phyloP scores from a whole-genome alignment of 2,329 filamentous ascomycete genomes.

The Dothideomycetidae sp. region DNA sequence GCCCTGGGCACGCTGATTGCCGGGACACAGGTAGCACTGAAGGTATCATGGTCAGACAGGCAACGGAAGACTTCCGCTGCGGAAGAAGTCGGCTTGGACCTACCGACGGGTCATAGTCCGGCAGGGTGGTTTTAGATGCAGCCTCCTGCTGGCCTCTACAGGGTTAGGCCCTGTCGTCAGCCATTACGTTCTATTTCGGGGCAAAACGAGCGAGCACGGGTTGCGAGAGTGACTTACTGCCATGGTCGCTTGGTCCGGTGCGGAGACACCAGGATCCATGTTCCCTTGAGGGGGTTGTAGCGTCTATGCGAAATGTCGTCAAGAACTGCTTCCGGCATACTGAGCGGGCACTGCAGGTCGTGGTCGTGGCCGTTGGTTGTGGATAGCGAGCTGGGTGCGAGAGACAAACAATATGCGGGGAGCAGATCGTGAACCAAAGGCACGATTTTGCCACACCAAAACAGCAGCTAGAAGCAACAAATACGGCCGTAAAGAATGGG shows the following conservation, averaged over 20 bases:
- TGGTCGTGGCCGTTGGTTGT: no score
- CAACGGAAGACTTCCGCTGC: no score
- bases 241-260: conserved; percentile 94
- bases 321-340: conserved; percentile 42
- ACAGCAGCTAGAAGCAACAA: no score
- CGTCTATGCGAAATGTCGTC: conserved; percentile 94
- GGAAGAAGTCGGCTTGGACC: no score
- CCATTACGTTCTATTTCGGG: background rate
- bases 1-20: conserved; percentile 77
- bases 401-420: no score
- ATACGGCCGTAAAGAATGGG: no score
- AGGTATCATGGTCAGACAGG: conserved; percentile 5
- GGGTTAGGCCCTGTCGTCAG: conserved; percentile 4
- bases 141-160: conserved; percentile 34
- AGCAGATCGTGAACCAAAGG: no score
- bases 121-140: conserved; percentile 37
- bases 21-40: conserved; percentile 86
- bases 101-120: conserved; percentile 60
- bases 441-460: no score
- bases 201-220: background rate
- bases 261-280: conserved; percentile 87
- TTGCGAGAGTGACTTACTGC: conserved; percentile 50
- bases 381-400: no score
- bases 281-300: conserved; percentile 80
- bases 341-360: no score